Conservation (phyloP, 2,329 filamentous ascomycete species). For the Xylaria sp. region DNA sequence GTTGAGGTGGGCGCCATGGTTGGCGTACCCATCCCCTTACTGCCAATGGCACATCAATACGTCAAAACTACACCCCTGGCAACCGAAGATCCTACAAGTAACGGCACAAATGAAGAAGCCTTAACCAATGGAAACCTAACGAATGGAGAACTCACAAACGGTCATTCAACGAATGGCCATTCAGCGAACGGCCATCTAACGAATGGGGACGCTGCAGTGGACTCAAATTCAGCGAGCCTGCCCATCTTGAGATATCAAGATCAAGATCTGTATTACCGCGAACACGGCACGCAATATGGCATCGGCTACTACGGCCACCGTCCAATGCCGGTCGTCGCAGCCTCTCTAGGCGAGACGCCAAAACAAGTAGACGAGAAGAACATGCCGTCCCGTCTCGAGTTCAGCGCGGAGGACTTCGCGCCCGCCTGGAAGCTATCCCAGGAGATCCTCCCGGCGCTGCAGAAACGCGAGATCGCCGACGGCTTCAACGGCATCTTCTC, state of each 20-base stretch:
- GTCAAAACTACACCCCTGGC: constrained; percentile 35
- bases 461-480: constrained; percentile 35
- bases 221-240: constrained; percentile 32
- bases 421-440: constrained; percentile 38
- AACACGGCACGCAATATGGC: constrained; percentile 36
- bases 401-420: constrained; percentile 34
- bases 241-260: constrained; percentile 38
- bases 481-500: constrained; percentile 39
- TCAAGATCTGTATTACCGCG: constrained; percentile 38
- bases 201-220: constrained; percentile 13
- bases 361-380: constrained; percentile 34
- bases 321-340: constrained; percentile 34
- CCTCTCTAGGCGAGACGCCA: constrained; percentile 28
- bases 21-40: constrained; percentile 35
- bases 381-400: constrained; percentile 37
- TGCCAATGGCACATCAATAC: constrained; percentile 39
- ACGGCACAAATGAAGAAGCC: constrained; percentile 16
- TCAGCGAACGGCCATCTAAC: constrained; percentile 12
- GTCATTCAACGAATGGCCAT: constrained; percentile 13
- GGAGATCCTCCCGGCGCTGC: constrained; percentile 34
- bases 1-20: constrained; percentile 38
- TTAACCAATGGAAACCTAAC: constrained; percentile 11
- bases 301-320: constrained; percentile 39
- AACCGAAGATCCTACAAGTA: constrained; percentile 2
- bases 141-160: constrained; percentile 21